Evolutionary conservation across 331 rosid species (phyloP).

Genomic region (Telfairia occidentalis): DNA sequence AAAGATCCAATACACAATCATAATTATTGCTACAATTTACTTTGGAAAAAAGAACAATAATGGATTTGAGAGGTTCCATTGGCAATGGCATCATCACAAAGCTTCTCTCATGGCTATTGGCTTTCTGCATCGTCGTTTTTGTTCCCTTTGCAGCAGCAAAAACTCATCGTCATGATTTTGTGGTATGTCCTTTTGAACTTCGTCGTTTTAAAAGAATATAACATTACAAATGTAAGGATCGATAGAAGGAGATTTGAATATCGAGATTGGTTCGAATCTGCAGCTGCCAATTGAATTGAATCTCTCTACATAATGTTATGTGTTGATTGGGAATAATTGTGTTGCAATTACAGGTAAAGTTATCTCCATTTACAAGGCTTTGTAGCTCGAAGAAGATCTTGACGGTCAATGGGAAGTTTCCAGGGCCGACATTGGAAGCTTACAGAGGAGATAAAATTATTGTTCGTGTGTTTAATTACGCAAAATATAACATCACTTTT

Average conservation of each 20-base stretch:
- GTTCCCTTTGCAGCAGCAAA: background rate
- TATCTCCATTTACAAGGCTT: background rate
- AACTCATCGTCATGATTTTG: background rate
- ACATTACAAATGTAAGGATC: background rate
- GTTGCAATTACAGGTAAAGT: background rate
- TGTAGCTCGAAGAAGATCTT: constrained; percentile 4
- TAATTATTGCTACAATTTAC: background rate
- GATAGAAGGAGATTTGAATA: background rate
- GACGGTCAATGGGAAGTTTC: constrained; percentile 8
- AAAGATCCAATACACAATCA: background rate
- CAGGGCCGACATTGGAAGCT: constrained; percentile 9
- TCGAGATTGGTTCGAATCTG: too few species aligned
- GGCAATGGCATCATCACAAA: background rate
- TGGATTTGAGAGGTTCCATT: background rate
- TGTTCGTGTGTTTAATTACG: background rate
- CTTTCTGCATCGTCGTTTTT: background rate
- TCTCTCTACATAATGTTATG: too few species aligned
- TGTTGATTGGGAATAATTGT: background rate
- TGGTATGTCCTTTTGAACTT: background rate
- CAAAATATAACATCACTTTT: background rate
- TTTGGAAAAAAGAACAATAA: background rate
- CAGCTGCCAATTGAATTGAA: too few species aligned
- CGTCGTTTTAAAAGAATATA: background rate
- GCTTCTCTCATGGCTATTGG: background rate
- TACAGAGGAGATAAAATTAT: constrained; percentile 2